Percentiles rank a stretch among this genome's conserved stretches.
Conservation (phyloP, 2,329 filamentous ascomycete genomes). For the Stenocarpella maydis region DNA sequence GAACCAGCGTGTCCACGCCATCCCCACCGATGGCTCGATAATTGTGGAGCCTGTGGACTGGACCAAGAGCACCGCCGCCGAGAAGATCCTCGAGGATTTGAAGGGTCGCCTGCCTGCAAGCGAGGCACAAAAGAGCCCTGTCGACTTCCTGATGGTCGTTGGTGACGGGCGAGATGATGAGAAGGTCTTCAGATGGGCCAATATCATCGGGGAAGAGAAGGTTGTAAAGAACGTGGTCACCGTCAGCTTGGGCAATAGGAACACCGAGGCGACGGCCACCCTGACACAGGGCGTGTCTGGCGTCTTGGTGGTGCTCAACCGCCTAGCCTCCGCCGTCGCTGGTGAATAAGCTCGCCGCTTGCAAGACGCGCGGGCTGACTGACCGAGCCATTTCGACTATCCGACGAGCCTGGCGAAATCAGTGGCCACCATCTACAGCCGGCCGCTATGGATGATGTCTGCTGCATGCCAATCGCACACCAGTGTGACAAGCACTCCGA, state of each 20-base stretch:
- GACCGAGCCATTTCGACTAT: not conserved
- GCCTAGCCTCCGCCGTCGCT: constrained; percentile 34
- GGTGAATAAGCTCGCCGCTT: not conserved
- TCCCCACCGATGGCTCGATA: constrained; percentile 81
- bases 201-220: constrained; percentile 69
- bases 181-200: constrained; percentile 93
- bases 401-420: not conserved
- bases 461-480: not conserved
- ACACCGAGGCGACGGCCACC: constrained; percentile 86
- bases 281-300: constrained; percentile 92
- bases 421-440: not conserved
- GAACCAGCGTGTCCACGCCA: constrained; percentile 82
- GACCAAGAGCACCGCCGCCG: constrained; percentile 86
- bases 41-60: constrained; percentile 86
- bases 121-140: constrained; percentile 49
- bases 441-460: not conserved
- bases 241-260: constrained; percentile 85
- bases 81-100: constrained; percentile 72
- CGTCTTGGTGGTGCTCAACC: constrained; percentile 53
- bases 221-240: constrained; percentile 77
- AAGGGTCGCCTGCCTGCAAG: constrained; percentile 49
- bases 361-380: not conserved
- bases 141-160: constrained; percentile 89
- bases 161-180: constrained; percentile 95
- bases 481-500: too few species aligned